Evolutionary conservation across 23 red algal genomes (phyloP), one percentile per base, ranked within the genome.

Genomic region (Cyanidioschyzon merolae): DNA sequence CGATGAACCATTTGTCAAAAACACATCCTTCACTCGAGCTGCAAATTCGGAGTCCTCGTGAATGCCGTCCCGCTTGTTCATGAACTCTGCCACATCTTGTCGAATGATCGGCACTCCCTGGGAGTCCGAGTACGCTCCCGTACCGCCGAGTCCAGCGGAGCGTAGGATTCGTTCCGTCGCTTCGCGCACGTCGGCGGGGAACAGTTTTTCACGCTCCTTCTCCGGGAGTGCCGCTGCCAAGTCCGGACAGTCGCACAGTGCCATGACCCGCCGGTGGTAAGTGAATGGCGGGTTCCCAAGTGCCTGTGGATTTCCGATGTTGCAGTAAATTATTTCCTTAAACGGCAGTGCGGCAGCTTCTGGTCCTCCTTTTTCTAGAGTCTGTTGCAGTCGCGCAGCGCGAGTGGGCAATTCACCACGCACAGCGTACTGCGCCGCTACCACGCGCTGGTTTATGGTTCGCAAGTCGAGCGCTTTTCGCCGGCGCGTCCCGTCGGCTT

Each of bases 251-350:
- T 68, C 68, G 74, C 76, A 79, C 30, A 87, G 67, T 45, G 92
- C 87, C 37, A 96, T 50, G 39, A 86, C 84, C 79, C 90, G 87
- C 31, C 92, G 84, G 31, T 90, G 18, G 50, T 86, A 96, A 0
- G 92, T 85, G 21, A 90, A 41, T 15, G 92, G 92, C 24, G 34
- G 76, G 59, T 96, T 87, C 54, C 84, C 92, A 2, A 96, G 76
- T 2, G 79, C 58, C 68, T 90, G 92, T 16, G 92, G 92, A 79
- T 96, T 96, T 17, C 92, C 92, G 18, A 96, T 84, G 36, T 96
- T 96, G 81, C 88, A 90, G 37, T 82, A 85, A 1, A 76, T 85
- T 30, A 96, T 79, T 39, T 39, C 37, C n/a, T 68, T 59, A 68
- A 89, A 95, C 38, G 90, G 90, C 37, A 90, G 76, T 21, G 50